Base-by-base conservation (phyloP, 2,329 filamentous ascomycete species). In the Arthrocladium fulminans region DNA sequence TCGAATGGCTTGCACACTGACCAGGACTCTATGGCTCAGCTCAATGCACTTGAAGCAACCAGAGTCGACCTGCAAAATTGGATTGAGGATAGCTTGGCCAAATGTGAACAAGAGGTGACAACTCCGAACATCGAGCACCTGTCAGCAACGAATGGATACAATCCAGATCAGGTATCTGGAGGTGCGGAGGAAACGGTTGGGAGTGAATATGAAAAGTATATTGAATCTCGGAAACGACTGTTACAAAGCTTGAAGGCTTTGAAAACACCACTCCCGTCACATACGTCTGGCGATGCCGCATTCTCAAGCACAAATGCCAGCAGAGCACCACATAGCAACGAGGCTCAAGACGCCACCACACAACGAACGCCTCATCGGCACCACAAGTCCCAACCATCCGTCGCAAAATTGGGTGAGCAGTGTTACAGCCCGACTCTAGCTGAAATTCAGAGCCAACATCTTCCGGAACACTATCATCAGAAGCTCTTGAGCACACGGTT, bases 11-110 rank as follows among this genome's bases (percentile, higher is more conserved):
- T 24, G 12, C 9, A 20, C 17, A 35, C 13, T 17, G 32, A 29
- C 5, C 5, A 22, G 5, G 34, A 24, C 27, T n/a, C 35, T 6
- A 19, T 38, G 23, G 37, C 20, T 29, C 41, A 39, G 10, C 42
- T 52, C 3, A 13, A 39, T 27, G 51, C 51, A 2, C 45, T 58
- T 23, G 48, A 40, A 24, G 45, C 40, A 12, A 51, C 48, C 5
- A 47, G 53, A 27, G 34, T 29, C 15, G 47, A 54, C 24, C 40
- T 58, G 34, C 54, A 55, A 15, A 29, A 32, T 5, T 58, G 56
- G 54, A 42, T 58, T 13, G 53, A 54, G 34, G 47, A 54, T 19
- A 52, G 44, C 23, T 23, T 58, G 39, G 54, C 44, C 22, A 20
- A 9, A 17, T 51, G 49, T 20, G 49, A 41, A 24, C 23, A 38